Evolutionary conservation across 345 rosid genomes (phyloP).

Genomic region (Hypericum androsaemum): DNA sequence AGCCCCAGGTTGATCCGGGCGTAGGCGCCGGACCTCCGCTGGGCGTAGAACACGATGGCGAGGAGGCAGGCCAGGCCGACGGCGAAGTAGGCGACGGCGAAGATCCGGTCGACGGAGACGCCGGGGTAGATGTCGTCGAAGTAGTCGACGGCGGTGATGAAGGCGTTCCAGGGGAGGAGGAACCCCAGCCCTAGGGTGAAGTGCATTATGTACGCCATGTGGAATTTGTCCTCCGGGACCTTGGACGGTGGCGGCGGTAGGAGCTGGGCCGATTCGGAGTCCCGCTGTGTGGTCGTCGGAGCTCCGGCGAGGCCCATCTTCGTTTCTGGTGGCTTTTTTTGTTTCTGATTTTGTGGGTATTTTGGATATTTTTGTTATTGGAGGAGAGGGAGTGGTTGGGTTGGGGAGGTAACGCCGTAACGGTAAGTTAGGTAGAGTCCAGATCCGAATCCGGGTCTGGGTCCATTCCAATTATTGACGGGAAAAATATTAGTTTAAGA

Average conservation of each 20-base stretch:
- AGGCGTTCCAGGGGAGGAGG: constrained; percentile 98
- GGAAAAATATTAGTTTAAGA: no score
- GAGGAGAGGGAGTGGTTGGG: no score
- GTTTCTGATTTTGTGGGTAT: no score
- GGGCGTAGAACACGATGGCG: constrained; percentile 51
- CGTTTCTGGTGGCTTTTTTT: no score
- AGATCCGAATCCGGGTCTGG: no score
- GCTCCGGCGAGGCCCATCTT: constrained; percentile 34
- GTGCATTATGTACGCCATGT: constrained; percentile 77
- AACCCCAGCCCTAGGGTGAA: constrained; percentile 73
- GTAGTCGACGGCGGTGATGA: constrained; percentile 42
- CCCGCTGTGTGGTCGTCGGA: constrained; percentile 20
- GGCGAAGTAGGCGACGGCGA: constrained; percentile 40
- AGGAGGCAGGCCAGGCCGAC: constrained; percentile 50
- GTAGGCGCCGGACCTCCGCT: constrained; percentile 48
- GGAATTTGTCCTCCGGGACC: constrained; percentile 52
- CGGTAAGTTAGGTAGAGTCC: no score
- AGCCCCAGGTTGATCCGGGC: constrained; percentile 74
- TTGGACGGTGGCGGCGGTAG: constrained; percentile 18
- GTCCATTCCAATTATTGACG: no score
- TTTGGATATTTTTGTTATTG: no score
- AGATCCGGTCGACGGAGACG: neutral
- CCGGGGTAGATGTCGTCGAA: neutral
- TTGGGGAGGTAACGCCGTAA: no score
- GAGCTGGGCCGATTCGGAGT: constrained; percentile 51